Evolutionary conservation across 768 basidiomycete species (phyloP).

Genomic region (Termitomyces sp.): DNA sequence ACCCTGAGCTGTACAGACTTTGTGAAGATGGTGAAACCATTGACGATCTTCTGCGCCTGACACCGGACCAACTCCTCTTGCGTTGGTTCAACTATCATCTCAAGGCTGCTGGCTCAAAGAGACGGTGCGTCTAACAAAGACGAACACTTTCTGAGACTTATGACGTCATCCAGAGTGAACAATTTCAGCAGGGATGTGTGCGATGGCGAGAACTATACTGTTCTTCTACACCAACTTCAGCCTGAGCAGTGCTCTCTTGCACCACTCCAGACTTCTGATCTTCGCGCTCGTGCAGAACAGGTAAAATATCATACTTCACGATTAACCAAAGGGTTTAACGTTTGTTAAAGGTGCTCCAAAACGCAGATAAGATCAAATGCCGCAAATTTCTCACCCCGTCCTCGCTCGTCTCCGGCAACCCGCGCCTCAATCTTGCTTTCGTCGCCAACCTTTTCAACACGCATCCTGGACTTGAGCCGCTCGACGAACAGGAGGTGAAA

Average conservation of each 20-base stretch:
- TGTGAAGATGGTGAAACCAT: conserved; percentile 97
- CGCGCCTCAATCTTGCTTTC: conserved; percentile 95
- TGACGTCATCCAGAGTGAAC: conserved; percentile 62
- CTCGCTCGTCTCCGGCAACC: conserved; percentile 91
- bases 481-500: conserved; percentile 92
- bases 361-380: conserved; percentile 91
- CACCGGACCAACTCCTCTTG: conserved; percentile 96
- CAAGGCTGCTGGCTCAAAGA: conserved; percentile 89
- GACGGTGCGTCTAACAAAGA: conserved; percentile 47
- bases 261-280: conserved; percentile 82
- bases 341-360: conserved; percentile 68
- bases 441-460: conserved; percentile 99
- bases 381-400: conserved; percentile 93
- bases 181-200: conserved; percentile 98
- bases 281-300: conserved; percentile 85
- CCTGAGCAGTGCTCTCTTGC: conserved; percentile 90
- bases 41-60: conserved; percentile 89
- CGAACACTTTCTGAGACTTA: neutral
- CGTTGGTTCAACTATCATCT: conserved; percentile 99
- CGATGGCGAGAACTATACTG: conserved; percentile 97
- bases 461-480: conserved; percentile 88
- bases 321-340: neutral
- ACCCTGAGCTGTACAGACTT: conserved; percentile 93
- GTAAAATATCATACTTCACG: conserved; percentile 20
- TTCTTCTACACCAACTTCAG: conserved; percentile 93